Percentiles rank a stretch among this genome's conserved stretches.
Evolutionary conservation across 805 yeast species (phyloP).

Genomic region (Wickerhamomyces strasburgensis): DNA sequence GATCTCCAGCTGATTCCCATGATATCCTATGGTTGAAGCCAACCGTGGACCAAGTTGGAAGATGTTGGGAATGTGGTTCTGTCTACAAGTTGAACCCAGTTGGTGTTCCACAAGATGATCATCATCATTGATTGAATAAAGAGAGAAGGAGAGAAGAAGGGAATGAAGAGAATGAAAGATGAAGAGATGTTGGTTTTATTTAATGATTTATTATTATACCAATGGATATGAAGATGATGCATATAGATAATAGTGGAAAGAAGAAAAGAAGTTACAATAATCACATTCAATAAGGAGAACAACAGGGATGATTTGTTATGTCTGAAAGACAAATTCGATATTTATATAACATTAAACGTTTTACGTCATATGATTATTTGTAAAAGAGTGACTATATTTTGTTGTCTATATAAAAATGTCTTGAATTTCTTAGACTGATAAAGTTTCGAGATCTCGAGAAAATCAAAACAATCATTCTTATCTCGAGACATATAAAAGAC

Average conservation of each 20-base stretch:
- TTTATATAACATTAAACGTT: neutral
- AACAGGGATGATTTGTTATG: neutral
- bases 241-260: neutral
- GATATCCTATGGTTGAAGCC: slow-evolving; percentile 90
- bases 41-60: slow-evolving; percentile 71
- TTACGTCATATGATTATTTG: neutral
- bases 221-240: neutral
- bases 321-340: too few species aligned
- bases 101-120: slow-evolving; percentile 70
- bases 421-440: too few species aligned
- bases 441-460: too few species aligned
- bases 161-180: slow-evolving; percentile 2
- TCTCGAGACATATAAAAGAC: neutral
- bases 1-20: slow-evolving; percentile 91
- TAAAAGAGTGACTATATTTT: neutral
- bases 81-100: slow-evolving; percentile 85
- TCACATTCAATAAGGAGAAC: neutral
- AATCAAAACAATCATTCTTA: too few species aligned
- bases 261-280: neutral
- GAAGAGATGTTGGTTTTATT: neutral
- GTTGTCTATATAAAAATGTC: too few species aligned
- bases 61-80: slow-evolving; percentile 99
- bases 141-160: neutral
- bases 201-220: neutral
- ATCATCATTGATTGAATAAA: slow-evolving; percentile 24